Evolutionary conservation across 2,329 filamentous ascomycete species (phyloP), one percentile per base, ranked within the genome.

Genomic region (Grosmannia clavigera): DNA sequence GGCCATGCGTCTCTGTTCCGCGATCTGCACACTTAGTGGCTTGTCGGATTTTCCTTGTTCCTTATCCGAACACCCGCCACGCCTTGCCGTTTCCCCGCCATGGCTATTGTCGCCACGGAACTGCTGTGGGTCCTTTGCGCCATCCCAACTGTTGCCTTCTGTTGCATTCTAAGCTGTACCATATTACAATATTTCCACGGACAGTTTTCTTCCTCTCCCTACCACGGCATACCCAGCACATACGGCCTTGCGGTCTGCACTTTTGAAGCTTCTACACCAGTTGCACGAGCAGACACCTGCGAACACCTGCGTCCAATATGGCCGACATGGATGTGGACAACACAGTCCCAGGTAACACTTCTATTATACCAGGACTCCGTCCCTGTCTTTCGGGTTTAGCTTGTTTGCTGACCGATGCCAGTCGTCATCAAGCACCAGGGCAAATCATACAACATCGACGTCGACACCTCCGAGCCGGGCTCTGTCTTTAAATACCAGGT

Each of bases 401-500:
- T 48, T 14, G n/a, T 57, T 35, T 16, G 31, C 59, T 60, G 27
- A 60, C 59, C 14, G 3, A 3, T 5, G 22, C 9, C n/a, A 57
- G 60, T 61, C n/a, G 31, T 48, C 14, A 87, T 99, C 66, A 97
- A 95, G 75, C 92, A 99, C 72, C 86, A 91, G 71, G 92, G 92
- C 76, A 96, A 94, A 74, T 92, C 92, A 72, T 88, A 97, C 77
- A 86, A 97, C 70, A 83, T 99, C 72, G 92, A 97, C 63, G 83
- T 99, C 68, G 92, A 97, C 71, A 81, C 88, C 52, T 79, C 82
- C 31, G 86, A 89, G 54, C 90, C 85, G 63, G 94, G 94, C 74
- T 91, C 96, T 74, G 89, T 88, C 61, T 90, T 99, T 78, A 99
- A 97, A 73, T 90, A 88, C 69, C 94, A 97, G 73, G 83, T 99